Conservation (phyloP, 305 asterid species). For the Salvia sclarea region DNA sequence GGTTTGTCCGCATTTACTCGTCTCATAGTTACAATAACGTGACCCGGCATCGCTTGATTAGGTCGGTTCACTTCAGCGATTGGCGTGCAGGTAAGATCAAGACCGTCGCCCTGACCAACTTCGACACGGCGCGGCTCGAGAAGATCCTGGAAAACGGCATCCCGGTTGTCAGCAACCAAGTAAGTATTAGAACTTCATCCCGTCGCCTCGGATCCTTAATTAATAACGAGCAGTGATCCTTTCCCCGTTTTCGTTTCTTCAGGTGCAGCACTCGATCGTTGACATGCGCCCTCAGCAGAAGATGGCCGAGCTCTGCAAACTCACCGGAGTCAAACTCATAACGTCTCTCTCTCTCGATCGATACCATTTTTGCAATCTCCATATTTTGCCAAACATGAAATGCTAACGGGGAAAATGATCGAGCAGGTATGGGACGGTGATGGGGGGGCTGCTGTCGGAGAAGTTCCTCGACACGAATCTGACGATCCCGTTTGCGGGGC, state of each 20-base stretch:
- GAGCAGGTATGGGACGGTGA: slow-evolving; percentile 90
- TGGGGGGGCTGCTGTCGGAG: slow-evolving; percentile 95
- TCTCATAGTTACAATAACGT: slow-evolving; percentile 17
- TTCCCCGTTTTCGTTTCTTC: too few species aligned
- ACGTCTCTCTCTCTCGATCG: slow-evolving; percentile 73
- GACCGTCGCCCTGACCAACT: slow-evolving; percentile 94
- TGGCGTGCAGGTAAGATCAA: slow-evolving; percentile 81
- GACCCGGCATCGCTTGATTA: slow-evolving; percentile 35
- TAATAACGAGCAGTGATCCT: too few species aligned
- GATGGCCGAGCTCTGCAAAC: slow-evolving; percentile 94
- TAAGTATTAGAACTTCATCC: slow-evolving; percentile 25
- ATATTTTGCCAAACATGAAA: too few species aligned
- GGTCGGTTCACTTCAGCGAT: slow-evolving; percentile 38
- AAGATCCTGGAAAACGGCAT: slow-evolving; percentile 87
- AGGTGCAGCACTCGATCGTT: slow-evolving; percentile 96
- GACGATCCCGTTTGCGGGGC: slow-evolving; percentile 91
- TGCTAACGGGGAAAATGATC: too few species aligned
- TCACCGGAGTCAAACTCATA: slow-evolving; percentile 88
- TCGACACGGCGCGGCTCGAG: slow-evolving; percentile 77
- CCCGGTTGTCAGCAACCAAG: slow-evolving; percentile 97
- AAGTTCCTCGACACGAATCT: slow-evolving; percentile 88
- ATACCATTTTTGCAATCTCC: too few species aligned
- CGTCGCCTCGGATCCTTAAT: slow-evolving; percentile 5
- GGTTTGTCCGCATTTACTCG: slow-evolving; percentile 50
- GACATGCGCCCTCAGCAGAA: slow-evolving; percentile 99